phyloP scores from a whole-genome alignment of 148 eudicot species.

The Persicaria tinctoria region DNA sequence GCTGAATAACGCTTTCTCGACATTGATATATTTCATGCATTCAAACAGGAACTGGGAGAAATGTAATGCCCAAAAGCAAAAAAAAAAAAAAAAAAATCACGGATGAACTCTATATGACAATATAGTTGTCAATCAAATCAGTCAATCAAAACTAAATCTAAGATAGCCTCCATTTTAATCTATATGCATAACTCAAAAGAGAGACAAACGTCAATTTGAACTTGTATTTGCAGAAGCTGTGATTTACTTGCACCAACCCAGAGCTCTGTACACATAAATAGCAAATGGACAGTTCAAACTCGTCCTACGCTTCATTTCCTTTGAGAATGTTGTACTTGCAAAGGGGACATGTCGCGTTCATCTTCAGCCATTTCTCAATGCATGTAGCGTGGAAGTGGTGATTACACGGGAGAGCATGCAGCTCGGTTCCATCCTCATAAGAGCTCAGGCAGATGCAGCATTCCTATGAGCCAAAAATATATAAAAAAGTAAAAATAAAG shows the following conservation, averaged over 20 bases:
- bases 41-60: neutral
- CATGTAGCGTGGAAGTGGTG: slow-evolving; percentile 83
- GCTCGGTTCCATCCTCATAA: slow-evolving; percentile 77
- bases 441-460: slow-evolving; percentile 84
- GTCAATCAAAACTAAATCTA: neutral
- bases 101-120: neutral
- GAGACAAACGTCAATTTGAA: neutral
- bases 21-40: neutral
- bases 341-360: slow-evolving; percentile 94
- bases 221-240: slow-evolving; percentile 6
- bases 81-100: neutral
- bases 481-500: neutral
- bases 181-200: neutral
- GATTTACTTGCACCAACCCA: neutral
- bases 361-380: slow-evolving; percentile 93
- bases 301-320: slow-evolving; percentile 46
- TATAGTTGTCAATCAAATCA: neutral
- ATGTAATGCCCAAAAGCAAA: neutral
- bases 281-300: neutral
- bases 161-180: neutral
- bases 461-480: slow-evolving; percentile 36
- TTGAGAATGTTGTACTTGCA: slow-evolving; percentile 97
- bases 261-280: neutral
- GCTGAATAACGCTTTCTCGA: neutral
- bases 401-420: slow-evolving; percentile 80